Base-by-base conservation (phyloP, 1,139 yeast genomes). In the Tardiomyces digboiensis region DNA sequence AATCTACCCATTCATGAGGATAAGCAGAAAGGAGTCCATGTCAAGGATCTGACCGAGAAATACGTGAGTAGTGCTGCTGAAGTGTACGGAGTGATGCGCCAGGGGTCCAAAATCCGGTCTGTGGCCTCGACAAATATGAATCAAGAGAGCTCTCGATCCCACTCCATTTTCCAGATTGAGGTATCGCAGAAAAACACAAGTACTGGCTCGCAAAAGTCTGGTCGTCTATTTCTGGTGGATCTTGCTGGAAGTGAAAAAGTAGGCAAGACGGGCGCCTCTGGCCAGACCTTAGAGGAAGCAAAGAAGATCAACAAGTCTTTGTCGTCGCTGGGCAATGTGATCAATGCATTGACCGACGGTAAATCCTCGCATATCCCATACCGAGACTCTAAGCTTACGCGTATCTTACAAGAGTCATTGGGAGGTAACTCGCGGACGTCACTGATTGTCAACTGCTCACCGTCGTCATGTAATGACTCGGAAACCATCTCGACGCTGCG, bases 401-500 rank as follows among this genome's bases (percentile, higher is more conserved):
- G 95, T 48, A 79, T 88, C 13, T 65, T 88, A 38, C 94, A 86
- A 60, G 94, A 86, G 55, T 80, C 94, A 0, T 66, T 88, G 21
- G 95, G 95, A 2, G 96, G 96, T 1, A 87, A 88, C 60, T 80
- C 93, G 2, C 69, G 91, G 46, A 88, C 96, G 0, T 77, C 87
- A 1, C 68, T 88, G 42, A 80, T 88, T 33, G 73, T 88, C 41
- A 85, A 82, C 53, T 83, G 95, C 51, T 83, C 95, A 0, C 86
- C 91, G 0, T 74, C 84, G 0, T 61, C 71, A 1, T 57, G 61
- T 33, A 80, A 87, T 56, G 82, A 74, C 46, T 60, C 66, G 18
- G 95, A 87, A 58, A 85, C 95, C 0, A 52, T 86, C 13, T 80
- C 91, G 5, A 82, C 95, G 0, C 65, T 88, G 45, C 64, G 95